phyloP scores from a whole-genome alignment of 371 early-diverging fungal species.

The Mortierella polycephala region DNA sequence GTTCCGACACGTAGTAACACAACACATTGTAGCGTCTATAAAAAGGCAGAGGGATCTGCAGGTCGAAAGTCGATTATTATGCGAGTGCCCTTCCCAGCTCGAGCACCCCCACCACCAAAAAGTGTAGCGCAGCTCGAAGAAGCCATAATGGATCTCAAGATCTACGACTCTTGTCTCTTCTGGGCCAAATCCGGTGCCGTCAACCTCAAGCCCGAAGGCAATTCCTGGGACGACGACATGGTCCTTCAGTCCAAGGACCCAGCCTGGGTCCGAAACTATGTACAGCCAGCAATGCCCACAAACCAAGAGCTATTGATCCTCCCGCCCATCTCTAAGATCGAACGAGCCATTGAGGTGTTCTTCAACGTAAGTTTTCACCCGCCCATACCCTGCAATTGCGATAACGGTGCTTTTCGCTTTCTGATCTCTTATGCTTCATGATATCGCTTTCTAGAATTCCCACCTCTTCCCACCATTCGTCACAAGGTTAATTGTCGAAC shows the following conservation, averaged over 20 bases:
- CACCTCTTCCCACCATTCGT: slow-evolving; percentile 46
- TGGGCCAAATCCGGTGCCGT: slow-evolving; percentile 47
- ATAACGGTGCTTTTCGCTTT: neutral
- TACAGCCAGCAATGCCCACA: slow-evolving; percentile 24
- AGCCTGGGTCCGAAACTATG: slow-evolving; percentile 44
- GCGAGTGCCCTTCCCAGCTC: slow-evolving; percentile 32
- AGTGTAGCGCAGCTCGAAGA: slow-evolving; percentile 45
- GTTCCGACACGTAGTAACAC: neutral
- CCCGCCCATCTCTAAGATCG: slow-evolving; percentile 42
- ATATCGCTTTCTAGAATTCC: slow-evolving; percentile 19
- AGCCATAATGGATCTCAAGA: slow-evolving; percentile 42
- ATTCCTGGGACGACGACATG: slow-evolving; percentile 54
- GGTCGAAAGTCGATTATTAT: slow-evolving; percentile 10
- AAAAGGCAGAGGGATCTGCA: neutral
- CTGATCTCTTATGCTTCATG: neutral
- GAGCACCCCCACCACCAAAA: slow-evolving; percentile 38
- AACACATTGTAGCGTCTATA: neutral
- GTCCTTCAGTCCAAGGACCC: slow-evolving; percentile 51
- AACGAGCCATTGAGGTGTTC: slow-evolving; percentile 38
- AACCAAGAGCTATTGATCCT: slow-evolving; percentile 44
- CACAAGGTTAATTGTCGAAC: slow-evolving; percentile 32
- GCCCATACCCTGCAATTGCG: too few species aligned
- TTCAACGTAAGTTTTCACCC: slow-evolving; percentile 12
- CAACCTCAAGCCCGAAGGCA: slow-evolving; percentile 49
- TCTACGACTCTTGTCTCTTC: slow-evolving; percentile 44